These are phyloP conservation scores for Alternaria metachromatica DNA, from an alignment of 2,329 filamentous ascomycete species.

Conservation along the genomic window DNA sequence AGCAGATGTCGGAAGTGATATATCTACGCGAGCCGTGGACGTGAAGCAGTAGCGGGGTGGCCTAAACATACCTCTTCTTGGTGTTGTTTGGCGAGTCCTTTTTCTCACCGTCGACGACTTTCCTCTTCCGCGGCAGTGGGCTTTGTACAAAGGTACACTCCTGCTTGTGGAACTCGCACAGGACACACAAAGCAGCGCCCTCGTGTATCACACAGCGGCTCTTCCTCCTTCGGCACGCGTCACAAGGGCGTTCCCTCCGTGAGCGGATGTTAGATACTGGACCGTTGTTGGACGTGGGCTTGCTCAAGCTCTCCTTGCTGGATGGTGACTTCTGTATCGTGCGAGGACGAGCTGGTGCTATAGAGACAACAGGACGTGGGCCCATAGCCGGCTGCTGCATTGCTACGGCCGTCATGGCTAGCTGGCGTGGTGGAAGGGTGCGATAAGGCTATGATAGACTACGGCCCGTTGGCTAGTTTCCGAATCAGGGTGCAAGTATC, in stretches of 20 bases:
- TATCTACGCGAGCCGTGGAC: constrained; percentile 12
- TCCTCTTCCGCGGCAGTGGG: constrained; percentile 80
- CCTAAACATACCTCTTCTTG: constrained; percentile 71
- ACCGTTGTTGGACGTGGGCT: constrained; percentile 44
- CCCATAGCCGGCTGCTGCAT: constrained; percentile 38
- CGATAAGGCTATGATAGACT: constrained; percentile 34
- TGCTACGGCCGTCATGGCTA: constrained; percentile 56
- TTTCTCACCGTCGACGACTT: constrained; percentile 69
- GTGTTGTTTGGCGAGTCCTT: constrained; percentile 62
- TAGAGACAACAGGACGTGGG: constrained; percentile 51
- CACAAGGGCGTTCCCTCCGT: constrained; percentile 56
- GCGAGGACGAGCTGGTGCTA: constrained; percentile 54
- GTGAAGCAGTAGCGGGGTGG: constrained; percentile 23
- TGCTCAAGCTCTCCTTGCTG: constrained; percentile 53
- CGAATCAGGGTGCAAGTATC: constrained; percentile 25
- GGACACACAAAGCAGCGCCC: constrained; percentile 72
- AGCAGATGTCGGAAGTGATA: constrained; percentile 3
- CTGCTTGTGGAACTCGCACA: constrained; percentile 78
- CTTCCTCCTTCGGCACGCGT: constrained; percentile 76
- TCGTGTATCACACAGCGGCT: constrained; percentile 81
- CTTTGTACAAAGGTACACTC: constrained; percentile 81
- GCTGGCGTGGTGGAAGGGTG: constrained; percentile 27
- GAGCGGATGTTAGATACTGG: constrained; percentile 49
- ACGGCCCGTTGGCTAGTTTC: constrained; percentile 42
- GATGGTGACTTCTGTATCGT: constrained; percentile 50